These are phyloP conservation scores for Candida succiphila DNA, from an alignment of 805 yeast species.

Conservation along the genomic window DNA sequence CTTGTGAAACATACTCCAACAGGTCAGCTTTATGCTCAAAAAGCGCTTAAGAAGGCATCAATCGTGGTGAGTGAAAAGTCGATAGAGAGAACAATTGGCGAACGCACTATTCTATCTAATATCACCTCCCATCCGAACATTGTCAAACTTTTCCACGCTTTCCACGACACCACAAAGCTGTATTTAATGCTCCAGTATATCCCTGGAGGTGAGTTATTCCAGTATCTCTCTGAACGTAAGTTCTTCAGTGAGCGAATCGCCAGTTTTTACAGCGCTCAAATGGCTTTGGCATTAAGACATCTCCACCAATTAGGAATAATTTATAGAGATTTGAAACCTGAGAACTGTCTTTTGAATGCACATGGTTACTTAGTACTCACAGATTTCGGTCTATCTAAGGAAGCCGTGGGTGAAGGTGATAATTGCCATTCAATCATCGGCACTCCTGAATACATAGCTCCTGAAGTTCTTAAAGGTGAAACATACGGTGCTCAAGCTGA, in stretches of 20 bases:
- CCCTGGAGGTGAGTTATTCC: constrained; percentile 84
- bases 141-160: constrained; percentile 73
- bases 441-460: constrained; percentile 81
- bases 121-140: constrained; percentile 70
- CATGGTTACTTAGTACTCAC: constrained; percentile 73
- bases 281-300: constrained; percentile 66
- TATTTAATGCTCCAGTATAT: constrained; percentile 72
- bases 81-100: constrained; percentile 69
- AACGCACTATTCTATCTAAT: constrained; percentile 52
- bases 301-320: constrained; percentile 72
- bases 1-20: constrained; percentile 55
- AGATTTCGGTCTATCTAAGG: constrained; percentile 72
- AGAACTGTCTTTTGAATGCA: constrained; percentile 68
- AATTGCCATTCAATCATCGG: constrained; percentile 54
- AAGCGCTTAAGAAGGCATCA: constrained; percentile 73
- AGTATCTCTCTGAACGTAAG: constrained; percentile 37
- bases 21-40: constrained; percentile 68
- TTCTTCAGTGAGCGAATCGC: constrained; percentile 49
- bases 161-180: constrained; percentile 67
- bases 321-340: constrained; percentile 83
- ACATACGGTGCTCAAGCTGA: constrained; percentile 72
- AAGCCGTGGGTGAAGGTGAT: constrained; percentile 20
- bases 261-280: constrained; percentile 71
- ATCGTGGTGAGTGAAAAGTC: constrained; percentile 42
- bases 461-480: constrained; percentile 71